Evolutionary conservation across 2,329 filamentous ascomycete genomes (phyloP), one percentile per base, ranked within the genome.

Genomic region (Nigrospora oryzae): DNA sequence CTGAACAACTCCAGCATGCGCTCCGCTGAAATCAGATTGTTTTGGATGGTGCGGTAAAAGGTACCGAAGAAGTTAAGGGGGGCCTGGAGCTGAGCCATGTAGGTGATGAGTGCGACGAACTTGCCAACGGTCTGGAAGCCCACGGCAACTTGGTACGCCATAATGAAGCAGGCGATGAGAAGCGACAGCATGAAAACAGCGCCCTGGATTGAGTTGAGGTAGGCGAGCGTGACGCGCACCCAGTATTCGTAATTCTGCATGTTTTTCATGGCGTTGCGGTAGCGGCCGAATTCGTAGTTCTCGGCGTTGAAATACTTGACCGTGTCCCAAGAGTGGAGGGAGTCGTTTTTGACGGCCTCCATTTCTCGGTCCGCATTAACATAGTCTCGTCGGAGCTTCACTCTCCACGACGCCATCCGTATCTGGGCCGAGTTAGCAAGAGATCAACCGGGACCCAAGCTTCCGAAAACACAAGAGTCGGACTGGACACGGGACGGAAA

Each of bases 161-260:
- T 78, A 30, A 83, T 73, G 19, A 42, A 42, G 19, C 40, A 42
- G 49, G 73, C 77, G 48, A 79, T 79, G 1, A 77, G 73, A n/a
- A 81, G 59, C 14, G 79, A 71, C 4, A 79, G 51, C 54, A 77
- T 79, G 53, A 83, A 82, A n/a, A 82, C 73, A 43, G 79, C 71
- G 57, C 78, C 81, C 51, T 83, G 79, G 0, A 74, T 74, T 11
- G 80, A 71, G 53, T 82, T 83, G 59, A 83, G 73, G 7, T 73
- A 63, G 52, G 78, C 78, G 44, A 80, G 57, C 3, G 75, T 79
- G 51, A 74, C 68, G 43, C 71, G 66, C 15, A 81, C 76, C 43
- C 73, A 64, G 45, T 75, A 76, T 58, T 81, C 76, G 11, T 76
- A 75, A 11, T 63, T 65, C 49, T 83, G 79, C 53, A 42, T 42